Percentiles rank a stretch among this genome's conserved stretches.
phyloP scores from a whole-genome alignment of 805 yeast species.

The Myxozyma kluyveri region DNA sequence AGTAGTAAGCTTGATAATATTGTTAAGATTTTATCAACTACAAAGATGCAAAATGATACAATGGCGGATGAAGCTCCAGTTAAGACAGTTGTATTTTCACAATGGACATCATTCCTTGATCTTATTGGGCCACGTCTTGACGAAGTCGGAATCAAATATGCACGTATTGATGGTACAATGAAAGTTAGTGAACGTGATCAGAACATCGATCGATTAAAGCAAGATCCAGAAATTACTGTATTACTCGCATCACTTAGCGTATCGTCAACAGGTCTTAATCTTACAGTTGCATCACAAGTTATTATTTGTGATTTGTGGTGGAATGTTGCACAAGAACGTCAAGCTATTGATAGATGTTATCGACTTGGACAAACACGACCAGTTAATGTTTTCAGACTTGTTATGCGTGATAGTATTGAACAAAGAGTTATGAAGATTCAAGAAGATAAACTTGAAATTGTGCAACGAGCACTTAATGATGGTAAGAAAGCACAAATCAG shows the following conservation, averaged over 20 bases:
- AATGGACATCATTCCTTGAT: slow-evolving; percentile 77
- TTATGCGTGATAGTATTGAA: slow-evolving; percentile 74
- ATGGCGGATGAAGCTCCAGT: slow-evolving; percentile 14
- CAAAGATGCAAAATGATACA: slow-evolving; percentile 13
- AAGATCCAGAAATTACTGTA: slow-evolving; percentile 51
- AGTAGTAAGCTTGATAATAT: slow-evolving; percentile 19
- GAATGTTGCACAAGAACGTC: slow-evolving; percentile 97
- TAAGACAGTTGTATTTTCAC: slow-evolving; percentile 80
- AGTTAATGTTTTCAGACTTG: slow-evolving; percentile 71
- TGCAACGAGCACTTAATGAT: slow-evolving; percentile 81
- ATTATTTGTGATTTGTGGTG: slow-evolving; percentile 93
- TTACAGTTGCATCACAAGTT: slow-evolving; percentile 92
- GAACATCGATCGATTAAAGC: slow-evolving; percentile 62
- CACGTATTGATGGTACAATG: slow-evolving; percentile 82
- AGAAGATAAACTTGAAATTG: slow-evolving; percentile 68
- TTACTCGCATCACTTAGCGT: slow-evolving; percentile 81
- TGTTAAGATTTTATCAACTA: slow-evolving; percentile 13
- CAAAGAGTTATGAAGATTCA: slow-evolving; percentile 84
- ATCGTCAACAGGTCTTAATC: slow-evolving; percentile 91
- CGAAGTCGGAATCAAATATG: slow-evolving; percentile 45
- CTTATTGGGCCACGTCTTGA: slow-evolving; percentile 52
- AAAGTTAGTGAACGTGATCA: slow-evolving; percentile 61
- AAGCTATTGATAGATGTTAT: slow-evolving; percentile 94
- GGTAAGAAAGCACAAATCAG: slow-evolving; percentile 18
- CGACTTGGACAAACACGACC: slow-evolving; percentile 84